phyloP scores from a whole-genome alignment of 305 asterid genomes.

The Fraxinus xanthoxyloides region DNA sequence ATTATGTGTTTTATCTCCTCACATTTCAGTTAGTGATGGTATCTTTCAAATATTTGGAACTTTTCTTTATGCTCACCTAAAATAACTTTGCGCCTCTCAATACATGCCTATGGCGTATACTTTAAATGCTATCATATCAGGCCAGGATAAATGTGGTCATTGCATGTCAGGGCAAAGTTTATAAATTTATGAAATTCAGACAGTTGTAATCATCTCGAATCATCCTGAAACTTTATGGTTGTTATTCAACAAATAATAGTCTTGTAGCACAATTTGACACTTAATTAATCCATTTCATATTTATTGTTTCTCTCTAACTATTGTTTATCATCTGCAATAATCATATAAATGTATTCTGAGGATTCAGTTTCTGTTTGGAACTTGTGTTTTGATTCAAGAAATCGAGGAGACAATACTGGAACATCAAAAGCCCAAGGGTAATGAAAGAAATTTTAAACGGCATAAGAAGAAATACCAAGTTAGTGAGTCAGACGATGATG shows the following conservation, averaged over 20 bases:
- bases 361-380: constrained; percentile 7
- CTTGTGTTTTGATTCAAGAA: constrained; percentile 23
- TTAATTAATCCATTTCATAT: constrained; percentile 5
- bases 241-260: not conserved
- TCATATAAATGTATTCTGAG: constrained; percentile 17
- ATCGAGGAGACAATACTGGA: constrained; percentile 24
- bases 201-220: not conserved
- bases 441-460: constrained; percentile 31
- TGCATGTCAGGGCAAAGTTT: not conserved
- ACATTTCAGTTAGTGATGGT: constrained; percentile 48
- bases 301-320: not conserved
- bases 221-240: not conserved
- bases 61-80: not conserved
- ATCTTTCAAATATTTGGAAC: constrained; percentile 7
- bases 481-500: constrained; percentile 52
- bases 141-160: not conserved
- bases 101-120: constrained; percentile 6
- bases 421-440: constrained; percentile 21
- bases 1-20: constrained; percentile 34
- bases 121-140: not conserved
- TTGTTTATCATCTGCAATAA: constrained; percentile 16
- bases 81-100: not conserved
- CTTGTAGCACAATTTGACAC: not conserved
- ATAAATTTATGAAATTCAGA: not conserved
- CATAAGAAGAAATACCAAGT: constrained; percentile 45